Evolutionary conservation across 176 grass and related monocot genomes (phyloP).

Genomic region (Neostapfia colusana): DNA sequence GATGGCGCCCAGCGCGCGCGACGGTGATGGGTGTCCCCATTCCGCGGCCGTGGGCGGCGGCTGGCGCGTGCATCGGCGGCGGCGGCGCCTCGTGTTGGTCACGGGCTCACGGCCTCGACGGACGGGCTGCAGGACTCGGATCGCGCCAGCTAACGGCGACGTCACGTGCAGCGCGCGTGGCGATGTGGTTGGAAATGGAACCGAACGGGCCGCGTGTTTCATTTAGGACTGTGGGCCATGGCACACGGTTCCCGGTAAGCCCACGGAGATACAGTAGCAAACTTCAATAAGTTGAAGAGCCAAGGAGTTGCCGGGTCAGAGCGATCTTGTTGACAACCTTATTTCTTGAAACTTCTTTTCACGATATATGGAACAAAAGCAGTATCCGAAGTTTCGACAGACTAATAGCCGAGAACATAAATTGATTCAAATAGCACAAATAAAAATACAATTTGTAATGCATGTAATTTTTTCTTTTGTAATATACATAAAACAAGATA

Average conservation of each 20-base stretch:
- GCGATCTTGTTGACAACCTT: not conserved
- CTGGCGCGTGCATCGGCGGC: constrained; percentile 34
- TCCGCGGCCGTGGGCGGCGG: not conserved
- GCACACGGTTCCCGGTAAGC: constrained; percentile 14
- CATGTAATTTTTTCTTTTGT: not conserved
- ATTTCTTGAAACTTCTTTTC: not conserved
- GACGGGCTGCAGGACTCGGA: not conserved
- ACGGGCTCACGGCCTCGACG: not conserved
- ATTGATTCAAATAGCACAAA: not conserved
- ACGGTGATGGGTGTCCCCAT: not conserved
- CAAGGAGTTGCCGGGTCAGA: too few species aligned
- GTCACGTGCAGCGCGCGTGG: constrained; percentile 29
- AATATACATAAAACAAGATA: too few species aligned
- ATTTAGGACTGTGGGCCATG: not conserved
- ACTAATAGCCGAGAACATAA: not conserved
- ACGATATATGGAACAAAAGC: not conserved
- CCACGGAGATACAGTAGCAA: not conserved
- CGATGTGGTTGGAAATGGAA: not conserved
- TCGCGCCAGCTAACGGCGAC: not conserved
- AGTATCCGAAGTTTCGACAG: not conserved
- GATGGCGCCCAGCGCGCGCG: not conserved
- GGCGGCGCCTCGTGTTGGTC: not conserved
- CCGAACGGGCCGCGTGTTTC: not conserved
- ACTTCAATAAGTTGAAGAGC: too few species aligned
- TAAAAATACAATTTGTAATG: not conserved